Evolutionary conservation across 805 yeast genomes (phyloP), one percentile per base, ranked within the genome.

Genomic region (Myxozyma sirexii): DNA sequence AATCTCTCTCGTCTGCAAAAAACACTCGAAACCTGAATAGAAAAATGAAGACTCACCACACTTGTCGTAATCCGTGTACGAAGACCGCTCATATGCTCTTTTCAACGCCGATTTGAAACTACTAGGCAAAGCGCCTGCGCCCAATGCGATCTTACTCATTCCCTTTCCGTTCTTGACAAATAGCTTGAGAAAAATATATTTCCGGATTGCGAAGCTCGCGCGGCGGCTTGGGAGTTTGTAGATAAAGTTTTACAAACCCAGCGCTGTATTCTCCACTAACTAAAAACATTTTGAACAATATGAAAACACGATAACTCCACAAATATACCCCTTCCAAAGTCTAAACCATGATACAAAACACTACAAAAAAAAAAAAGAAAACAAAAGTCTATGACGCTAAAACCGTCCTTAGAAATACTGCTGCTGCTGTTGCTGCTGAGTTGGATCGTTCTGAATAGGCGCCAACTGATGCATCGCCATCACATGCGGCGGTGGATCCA

Each of bases 381-480:
- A 8, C 1, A 17, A 39, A 12, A 12, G 23, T 13, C 21, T 39
- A 12, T 39, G 10, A 39, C 10, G 23, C 43, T 13, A 17, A 17
- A 13, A 17, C 12, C 43, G 12, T 10, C 2, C 23, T 17, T 10
- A 39, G 12, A 39, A 39, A 39, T 17, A 39, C 33, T 29, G 33
- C 47, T 26, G 33, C 47, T 24, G 47, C 47, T 13, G 29, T 12
- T 19, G 47, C 47, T 15, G 29, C 27, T 17, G 43, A 39, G 43
- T 23, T 15, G 17, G 7, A 39, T 21, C 19, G 15, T 17, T 24
- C 33, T 48, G 53, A 12, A 48, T 48, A 10, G 53, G 53, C 29
- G 53, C 53, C 21, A 48, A n/a, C 15, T 48, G 53, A 48, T 48
- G 53, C 53, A 48, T 48, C n/a, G 53, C 19, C 44, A 48, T 37